These are phyloP conservation scores for Colletotrichum caudatum DNA, from an alignment of 2,329 filamentous ascomycete species.

Conservation along the genomic window DNA sequence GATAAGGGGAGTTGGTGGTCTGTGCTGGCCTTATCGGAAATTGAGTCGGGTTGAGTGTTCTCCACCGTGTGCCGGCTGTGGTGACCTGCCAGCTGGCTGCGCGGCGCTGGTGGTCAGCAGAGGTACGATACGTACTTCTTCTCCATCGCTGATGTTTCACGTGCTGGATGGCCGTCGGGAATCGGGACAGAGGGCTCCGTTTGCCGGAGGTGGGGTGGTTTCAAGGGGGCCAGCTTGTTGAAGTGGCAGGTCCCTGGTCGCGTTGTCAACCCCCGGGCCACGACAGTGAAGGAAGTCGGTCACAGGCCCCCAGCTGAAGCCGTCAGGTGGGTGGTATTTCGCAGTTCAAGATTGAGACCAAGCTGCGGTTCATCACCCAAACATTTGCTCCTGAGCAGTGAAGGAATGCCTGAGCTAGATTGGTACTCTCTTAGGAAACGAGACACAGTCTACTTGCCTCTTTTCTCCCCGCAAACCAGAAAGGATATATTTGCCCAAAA, in stretches of 20 bases:
- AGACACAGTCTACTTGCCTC: background rate
- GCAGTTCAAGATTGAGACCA: background rate
- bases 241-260: constrained; percentile 8
- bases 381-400: background rate
- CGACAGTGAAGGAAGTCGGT: constrained; percentile 9
- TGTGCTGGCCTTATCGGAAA: constrained; percentile 25
- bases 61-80: constrained; percentile 21
- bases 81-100: constrained; percentile 1
- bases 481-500: background rate
- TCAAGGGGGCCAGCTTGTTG: constrained; percentile 13
- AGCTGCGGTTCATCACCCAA: constrained; percentile 5
- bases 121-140: constrained; percentile 7
- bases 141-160: background rate
- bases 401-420: background rate
- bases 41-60: background rate
- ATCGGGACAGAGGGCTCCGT: constrained; percentile 23
- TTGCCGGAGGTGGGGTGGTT: constrained; percentile 21
- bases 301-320: constrained; percentile 25
- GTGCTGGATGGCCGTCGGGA: constrained; percentile 6
- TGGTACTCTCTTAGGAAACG: background rate
- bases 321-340: constrained; percentile 32
- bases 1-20: constrained; percentile 30
- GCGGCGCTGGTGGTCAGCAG: background rate
- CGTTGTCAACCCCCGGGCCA: constrained; percentile 2
- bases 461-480: background rate